Evolutionary conservation across 176 grass and related monocot species (phyloP).

Genomic region (Rhynchospora breviuscula): DNA sequence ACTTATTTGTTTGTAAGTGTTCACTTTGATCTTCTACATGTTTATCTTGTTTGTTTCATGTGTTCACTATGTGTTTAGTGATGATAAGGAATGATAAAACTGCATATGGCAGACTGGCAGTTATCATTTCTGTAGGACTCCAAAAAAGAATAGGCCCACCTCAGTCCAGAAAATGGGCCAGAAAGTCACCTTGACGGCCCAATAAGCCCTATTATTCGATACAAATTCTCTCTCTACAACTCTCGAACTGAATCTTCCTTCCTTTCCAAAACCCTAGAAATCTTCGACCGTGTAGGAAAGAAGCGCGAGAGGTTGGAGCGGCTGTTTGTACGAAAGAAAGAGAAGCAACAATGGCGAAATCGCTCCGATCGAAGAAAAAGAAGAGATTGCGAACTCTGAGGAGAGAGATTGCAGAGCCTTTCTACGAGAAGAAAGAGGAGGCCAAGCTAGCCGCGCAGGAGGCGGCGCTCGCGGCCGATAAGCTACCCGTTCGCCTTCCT

Average conservation of each 20-base stretch:
- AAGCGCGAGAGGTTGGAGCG: neutral
- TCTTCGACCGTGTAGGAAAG: neutral
- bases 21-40: too few relatives aligned
- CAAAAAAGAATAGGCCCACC: neutral
- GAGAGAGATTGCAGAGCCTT: conserved; percentile 74
- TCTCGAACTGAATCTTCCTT: neutral
- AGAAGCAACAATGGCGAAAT: conserved; percentile 75
- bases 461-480: conserved; percentile 69
- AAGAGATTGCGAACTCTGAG: conserved; percentile 74
- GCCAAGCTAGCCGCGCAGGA: conserved; percentile 82
- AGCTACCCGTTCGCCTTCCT: conserved; percentile 41
- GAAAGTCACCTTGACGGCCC: neutral
- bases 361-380: conserved; percentile 78
- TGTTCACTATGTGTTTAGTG: too few relatives aligned
- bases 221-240: neutral
- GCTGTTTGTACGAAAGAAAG: conserved; percentile 20
- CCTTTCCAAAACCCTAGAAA: conserved; percentile 56
- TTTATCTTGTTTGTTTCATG: too few relatives aligned
- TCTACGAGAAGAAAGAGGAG: conserved; percentile 89
- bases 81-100: too few relatives aligned
- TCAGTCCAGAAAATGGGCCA: neutral
- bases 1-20: too few relatives aligned
- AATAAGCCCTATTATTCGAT: neutral
- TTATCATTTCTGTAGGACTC: too few relatives aligned
- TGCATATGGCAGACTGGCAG: too few relatives aligned